Evolutionary conservation across 2,329 filamentous ascomycete genomes (phyloP), one percentile per base, ranked within the genome.

Genomic region (Pseudogymnoascus sp.): DNA sequence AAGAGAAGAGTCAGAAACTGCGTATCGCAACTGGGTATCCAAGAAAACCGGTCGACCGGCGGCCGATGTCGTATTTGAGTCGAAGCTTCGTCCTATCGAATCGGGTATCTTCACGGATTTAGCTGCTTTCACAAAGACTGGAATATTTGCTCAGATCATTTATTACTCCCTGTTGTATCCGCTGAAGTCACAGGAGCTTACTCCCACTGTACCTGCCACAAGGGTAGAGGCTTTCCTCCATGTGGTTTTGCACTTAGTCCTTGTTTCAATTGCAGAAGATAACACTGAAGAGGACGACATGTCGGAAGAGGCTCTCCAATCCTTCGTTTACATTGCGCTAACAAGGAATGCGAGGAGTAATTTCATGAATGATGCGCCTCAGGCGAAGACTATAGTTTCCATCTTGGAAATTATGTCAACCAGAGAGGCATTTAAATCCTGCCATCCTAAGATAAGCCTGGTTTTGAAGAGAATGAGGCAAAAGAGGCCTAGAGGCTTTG

Each of bases 191-290:
- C 80, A 85, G 62, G 81, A 82, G 59, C 81, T 85, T 28, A 91
- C 89, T 0, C 88, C 91, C 0, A 84, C 81, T 16, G 87, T 97
- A 25, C 90, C 91, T 7, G 80, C 83, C 10, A 96, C 92, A 1
- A 85, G 94, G 62, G 82, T 97, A 7, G 94, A 99, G 76, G 89
- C 91, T 0, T 97, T 96, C 75, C 77, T 97, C 33, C 93, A 97
- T 71, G 89, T 97, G 53, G 87, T 96, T 1, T 77, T 99, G 33
- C 94, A 99, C 74, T 80, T 99, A 10, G 82, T 91, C 3, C 83
- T 97, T 42, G 85, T 97, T 60, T 92, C 92, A 12, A 87, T 96
- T 44, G 79, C 90, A 2, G 94, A 97, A 75, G 94, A 97, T 70
- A 80, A 83, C 69, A 79, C 82, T 12, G 78, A 80, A 63, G 82